Percentiles rank a stretch among this genome's conserved stretches.
These are phyloP conservation scores for Torulaspora indica DNA, from an alignment of 805 yeast species.

Conservation along the genomic window DNA sequence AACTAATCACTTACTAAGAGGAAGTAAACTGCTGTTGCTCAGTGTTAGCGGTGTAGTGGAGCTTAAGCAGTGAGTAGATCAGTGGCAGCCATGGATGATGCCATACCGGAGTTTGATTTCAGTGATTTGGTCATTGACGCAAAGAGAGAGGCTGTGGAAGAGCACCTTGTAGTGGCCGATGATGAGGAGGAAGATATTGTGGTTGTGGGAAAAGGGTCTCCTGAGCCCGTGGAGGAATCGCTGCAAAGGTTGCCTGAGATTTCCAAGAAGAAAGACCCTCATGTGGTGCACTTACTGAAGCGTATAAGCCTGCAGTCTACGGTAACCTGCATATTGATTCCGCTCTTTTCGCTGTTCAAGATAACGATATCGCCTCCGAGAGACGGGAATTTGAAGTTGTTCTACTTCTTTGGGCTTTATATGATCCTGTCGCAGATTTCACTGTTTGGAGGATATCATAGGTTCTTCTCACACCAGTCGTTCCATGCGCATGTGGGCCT, in stretches of 20 bases:
- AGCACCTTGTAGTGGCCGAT: constrained; percentile 11
- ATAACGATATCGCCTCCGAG: constrained; percentile 19
- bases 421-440: constrained; percentile 19
- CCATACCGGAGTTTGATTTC: constrained; percentile 26
- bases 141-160: constrained; percentile 5
- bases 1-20: neutral
- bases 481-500: constrained; percentile 22
- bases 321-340: constrained; percentile 22
- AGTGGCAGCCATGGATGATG: constrained; percentile 15
- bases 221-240: neutral
- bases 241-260: constrained; percentile 1
- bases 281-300: constrained; percentile 26
- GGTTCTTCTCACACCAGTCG: constrained; percentile 27
- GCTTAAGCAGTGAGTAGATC: neutral
- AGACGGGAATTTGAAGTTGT: constrained; percentile 10
- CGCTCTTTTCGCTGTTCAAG: constrained; percentile 24
- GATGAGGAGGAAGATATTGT: constrained; percentile 7
- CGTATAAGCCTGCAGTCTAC: constrained; percentile 25
- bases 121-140: constrained; percentile 13
- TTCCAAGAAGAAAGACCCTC: constrained; percentile 23
- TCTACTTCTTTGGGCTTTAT: constrained; percentile 16
- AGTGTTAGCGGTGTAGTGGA: neutral
- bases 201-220: neutral
- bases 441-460: constrained; percentile 29
- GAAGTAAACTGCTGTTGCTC: neutral